Conservation (phyloP, 352 stramenopile genomes). For the Thraustochytrium striatum region DNA sequence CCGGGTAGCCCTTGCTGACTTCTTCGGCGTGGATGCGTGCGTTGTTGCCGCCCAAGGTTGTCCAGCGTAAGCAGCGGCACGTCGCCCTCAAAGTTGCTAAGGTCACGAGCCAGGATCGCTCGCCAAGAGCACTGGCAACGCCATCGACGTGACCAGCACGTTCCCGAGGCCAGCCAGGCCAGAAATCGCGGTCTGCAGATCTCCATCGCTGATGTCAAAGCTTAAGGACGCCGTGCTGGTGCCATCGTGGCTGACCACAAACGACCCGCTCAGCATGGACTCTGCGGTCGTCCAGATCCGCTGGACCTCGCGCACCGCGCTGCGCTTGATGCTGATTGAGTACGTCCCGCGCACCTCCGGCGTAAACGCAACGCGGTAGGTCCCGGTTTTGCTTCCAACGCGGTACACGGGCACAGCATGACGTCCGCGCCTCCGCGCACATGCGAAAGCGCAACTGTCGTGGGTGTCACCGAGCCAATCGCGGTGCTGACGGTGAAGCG, state of each 20-base stretch:
- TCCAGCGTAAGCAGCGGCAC: conserved; percentile 23
- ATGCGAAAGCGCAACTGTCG: neutral
- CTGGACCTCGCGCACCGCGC: conserved; percentile 69
- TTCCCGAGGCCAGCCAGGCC: neutral
- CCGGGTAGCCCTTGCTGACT: conserved; percentile 52
- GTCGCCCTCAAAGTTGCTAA: conserved; percentile 49
- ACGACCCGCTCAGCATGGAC: neutral
- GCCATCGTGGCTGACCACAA: neutral
- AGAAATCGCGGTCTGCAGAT: conserved; percentile 9
- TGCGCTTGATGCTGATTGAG: conserved; percentile 70
- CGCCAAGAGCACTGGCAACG: neutral
- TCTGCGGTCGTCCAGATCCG: conserved; percentile 54
- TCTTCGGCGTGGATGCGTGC: conserved; percentile 58
- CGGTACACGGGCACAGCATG: conserved; percentile 62
- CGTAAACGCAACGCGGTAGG: conserved; percentile 75
- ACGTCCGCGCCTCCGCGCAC: neutral
- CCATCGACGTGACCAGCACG: neutral
- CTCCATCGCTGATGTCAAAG: neutral
- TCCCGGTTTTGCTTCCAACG: conserved; percentile 63
- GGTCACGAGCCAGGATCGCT: conserved; percentile 51
- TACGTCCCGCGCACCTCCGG: conserved; percentile 82
- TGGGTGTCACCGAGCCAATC: conserved; percentile 16
- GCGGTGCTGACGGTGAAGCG: neutral
- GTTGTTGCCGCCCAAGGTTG: conserved; percentile 55
- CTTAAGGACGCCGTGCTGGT: neutral